Percentiles rank a stretch among this genome's conserved stretches.
These are phyloP conservation scores for Alternaria brassicicola DNA, from an alignment of 2,329 filamentous ascomycete species.

Conservation along the genomic window DNA sequence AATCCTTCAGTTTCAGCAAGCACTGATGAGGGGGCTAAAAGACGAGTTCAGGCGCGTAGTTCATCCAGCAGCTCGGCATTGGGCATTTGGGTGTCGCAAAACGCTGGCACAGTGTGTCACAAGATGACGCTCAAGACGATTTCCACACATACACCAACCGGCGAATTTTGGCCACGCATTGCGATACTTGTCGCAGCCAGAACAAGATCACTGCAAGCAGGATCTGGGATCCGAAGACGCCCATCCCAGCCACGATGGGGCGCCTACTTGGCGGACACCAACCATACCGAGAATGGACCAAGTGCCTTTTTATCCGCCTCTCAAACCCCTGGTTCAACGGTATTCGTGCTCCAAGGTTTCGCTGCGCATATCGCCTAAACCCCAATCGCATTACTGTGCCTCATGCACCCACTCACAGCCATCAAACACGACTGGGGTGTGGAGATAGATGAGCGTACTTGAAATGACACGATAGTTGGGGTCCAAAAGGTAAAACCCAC, in stretches of 20 bases:
- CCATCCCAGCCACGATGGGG: neutral
- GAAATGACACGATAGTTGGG: conserved; percentile 6
- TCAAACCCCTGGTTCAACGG: neutral
- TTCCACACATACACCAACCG: neutral
- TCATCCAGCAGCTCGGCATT: neutral
- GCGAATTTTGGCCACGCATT: neutral
- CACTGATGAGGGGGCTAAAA: neutral
- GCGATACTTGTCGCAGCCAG: neutral
- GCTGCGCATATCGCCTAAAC: conserved; percentile 3
- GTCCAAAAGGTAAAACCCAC: neutral
- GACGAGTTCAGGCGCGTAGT: neutral
- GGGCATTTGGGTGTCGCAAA: neutral
- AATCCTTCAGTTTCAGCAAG: neutral
- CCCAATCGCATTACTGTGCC: neutral
- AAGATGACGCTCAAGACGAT: neutral
- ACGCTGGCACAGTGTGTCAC: neutral
- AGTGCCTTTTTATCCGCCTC: neutral
- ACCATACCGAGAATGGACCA: neutral
- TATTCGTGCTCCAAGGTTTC: neutral
- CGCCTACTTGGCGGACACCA: neutral
- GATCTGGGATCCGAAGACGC: neutral
- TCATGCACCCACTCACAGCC: neutral
- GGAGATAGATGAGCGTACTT: neutral
- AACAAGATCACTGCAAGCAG: neutral
- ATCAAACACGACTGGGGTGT: neutral